These are phyloP conservation scores for Capronia americana DNA, from an alignment of 2,329 filamentous ascomycete genomes.

Conservation along the genomic window DNA sequence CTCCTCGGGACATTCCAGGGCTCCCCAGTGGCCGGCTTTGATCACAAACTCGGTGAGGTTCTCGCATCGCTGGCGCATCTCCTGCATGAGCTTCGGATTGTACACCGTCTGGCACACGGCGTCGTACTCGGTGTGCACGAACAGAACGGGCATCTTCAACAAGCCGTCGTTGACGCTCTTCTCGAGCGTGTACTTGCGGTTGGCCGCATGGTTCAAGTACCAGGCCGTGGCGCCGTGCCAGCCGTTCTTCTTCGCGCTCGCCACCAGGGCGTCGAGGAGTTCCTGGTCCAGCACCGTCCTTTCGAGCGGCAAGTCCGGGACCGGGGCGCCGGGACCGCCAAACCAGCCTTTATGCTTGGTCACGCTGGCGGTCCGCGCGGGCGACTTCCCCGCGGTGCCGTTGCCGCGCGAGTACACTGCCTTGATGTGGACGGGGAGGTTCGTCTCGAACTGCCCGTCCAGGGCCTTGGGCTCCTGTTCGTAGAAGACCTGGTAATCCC, in stretches of 20 bases:
- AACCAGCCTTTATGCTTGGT: constrained; percentile 41
- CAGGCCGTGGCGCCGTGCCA: constrained; percentile 49
- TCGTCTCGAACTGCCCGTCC: constrained; percentile 24
- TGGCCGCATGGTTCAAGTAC: constrained; percentile 54
- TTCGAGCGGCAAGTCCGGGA: constrained; percentile 24
- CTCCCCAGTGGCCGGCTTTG: constrained; percentile 74
- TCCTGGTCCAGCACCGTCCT: constrained; percentile 29
- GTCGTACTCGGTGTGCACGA: constrained; percentile 31
- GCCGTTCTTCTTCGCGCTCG: constrained; percentile 49
- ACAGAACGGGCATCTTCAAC: constrained; percentile 29
- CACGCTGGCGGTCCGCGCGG: constrained; percentile 15
- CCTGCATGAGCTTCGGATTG: constrained; percentile 19
- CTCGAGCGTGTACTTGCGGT: constrained; percentile 50
- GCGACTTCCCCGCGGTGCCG: not conserved
- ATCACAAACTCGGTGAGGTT: constrained; percentile 27
- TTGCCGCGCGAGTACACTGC: constrained; percentile 16
- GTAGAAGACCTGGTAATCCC: constrained; percentile 35
- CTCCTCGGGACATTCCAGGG: constrained; percentile 73
- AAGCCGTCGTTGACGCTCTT: constrained; percentile 45
- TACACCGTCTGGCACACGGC: constrained; percentile 17
- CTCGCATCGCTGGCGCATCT: constrained; percentile 25
- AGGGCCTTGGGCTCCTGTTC: constrained; percentile 17
- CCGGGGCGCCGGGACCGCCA: constrained; percentile 19
- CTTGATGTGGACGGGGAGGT: constrained; percentile 19
- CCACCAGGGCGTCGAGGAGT: constrained; percentile 16